Evolutionary conservation across 108 stramenopile species (phyloP).

Genomic region (Bacterosira constricta): DNA sequence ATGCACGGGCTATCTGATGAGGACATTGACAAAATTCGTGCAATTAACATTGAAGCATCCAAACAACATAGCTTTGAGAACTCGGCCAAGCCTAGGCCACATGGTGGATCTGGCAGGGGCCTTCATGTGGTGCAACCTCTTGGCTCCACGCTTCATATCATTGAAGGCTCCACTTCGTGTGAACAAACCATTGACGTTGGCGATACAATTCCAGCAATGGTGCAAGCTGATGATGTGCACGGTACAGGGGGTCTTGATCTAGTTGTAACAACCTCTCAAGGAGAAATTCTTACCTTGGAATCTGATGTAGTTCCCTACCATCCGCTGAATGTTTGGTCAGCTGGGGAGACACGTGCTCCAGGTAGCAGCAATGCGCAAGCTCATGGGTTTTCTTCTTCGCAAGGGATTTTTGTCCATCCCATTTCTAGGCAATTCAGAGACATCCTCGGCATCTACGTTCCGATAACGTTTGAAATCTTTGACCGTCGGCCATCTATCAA

Average conservation of each 20-base stretch:
- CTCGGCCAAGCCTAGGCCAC: conserved; percentile 38
- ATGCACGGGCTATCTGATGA: conserved; percentile 46
- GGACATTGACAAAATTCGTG: conserved; percentile 20
- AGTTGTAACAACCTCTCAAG: conserved; percentile 69
- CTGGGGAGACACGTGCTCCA: conserved; percentile 63
- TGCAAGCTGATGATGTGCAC: conserved; percentile 87
- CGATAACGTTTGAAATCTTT: conserved; percentile 82
- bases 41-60: conserved; percentile 42
- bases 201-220: conserved; percentile 68
- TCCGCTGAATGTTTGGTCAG: conserved; percentile 81
- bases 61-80: neutral
- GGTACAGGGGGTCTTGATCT: conserved; percentile 76
- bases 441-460: conserved; percentile 77
- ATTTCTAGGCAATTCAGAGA: conserved; percentile 74
- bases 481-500: conserved; percentile 75
- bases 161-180: conserved; percentile 79
- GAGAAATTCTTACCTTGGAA: conserved; percentile 77
- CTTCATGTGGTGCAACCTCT: conserved; percentile 80
- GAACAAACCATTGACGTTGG: conserved; percentile 72
- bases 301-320: conserved; percentile 71
- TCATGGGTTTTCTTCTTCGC: conserved; percentile 79
- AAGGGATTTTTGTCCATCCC: conserved; percentile 82
- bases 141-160: conserved; percentile 60
- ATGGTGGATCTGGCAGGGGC: conserved; percentile 68
- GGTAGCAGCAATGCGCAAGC: conserved; percentile 59